Percentiles rank a stretch among this genome's conserved stretches.
Evolutionary conservation across 345 rosid species (phyloP).

Genomic region (Cardamine occulta): DNA sequence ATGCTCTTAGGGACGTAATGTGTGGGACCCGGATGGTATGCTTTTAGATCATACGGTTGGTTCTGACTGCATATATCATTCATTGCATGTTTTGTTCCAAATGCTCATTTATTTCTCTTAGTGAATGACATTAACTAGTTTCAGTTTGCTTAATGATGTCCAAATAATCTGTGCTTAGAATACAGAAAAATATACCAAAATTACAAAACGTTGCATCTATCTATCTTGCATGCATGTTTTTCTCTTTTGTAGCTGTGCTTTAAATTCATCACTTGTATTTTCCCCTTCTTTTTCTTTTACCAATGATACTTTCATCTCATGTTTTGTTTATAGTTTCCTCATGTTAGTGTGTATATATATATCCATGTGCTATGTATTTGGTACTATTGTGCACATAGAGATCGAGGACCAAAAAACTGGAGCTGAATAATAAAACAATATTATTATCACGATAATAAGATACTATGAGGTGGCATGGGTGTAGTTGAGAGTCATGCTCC

Average conservation of each 20-base stretch:
- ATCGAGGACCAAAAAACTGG: neutral
- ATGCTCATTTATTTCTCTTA: conserved; percentile 9
- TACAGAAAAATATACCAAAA: neutral
- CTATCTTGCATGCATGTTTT: conserved; percentile 2
- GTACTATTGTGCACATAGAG: neutral
- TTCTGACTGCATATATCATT: neutral
- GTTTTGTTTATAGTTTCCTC: neutral
- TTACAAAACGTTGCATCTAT: neutral
- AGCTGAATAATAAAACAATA: neutral
- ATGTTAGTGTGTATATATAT: neutral
- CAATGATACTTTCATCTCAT: conserved; percentile 4
- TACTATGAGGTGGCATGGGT: conserved; percentile 37
- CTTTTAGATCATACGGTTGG: neutral
- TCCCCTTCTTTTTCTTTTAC: neutral
- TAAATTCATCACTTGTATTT: neutral
- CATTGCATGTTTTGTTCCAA: conserved; percentile 10
- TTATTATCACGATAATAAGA: conserved; percentile 4
- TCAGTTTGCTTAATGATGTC: neutral
- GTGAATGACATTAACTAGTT: neutral
- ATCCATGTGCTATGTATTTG: neutral
- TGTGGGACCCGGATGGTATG: neutral
- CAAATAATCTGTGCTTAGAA: neutral
- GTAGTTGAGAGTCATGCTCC: conserved; percentile 30
- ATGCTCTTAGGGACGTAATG: neutral
- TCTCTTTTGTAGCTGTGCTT: neutral